Percentiles rank a stretch among this genome's conserved stretches.
phyloP scores from a whole-genome alignment of 2,329 filamentous ascomycete genomes.

The Clarireedia hainanense region DNA sequence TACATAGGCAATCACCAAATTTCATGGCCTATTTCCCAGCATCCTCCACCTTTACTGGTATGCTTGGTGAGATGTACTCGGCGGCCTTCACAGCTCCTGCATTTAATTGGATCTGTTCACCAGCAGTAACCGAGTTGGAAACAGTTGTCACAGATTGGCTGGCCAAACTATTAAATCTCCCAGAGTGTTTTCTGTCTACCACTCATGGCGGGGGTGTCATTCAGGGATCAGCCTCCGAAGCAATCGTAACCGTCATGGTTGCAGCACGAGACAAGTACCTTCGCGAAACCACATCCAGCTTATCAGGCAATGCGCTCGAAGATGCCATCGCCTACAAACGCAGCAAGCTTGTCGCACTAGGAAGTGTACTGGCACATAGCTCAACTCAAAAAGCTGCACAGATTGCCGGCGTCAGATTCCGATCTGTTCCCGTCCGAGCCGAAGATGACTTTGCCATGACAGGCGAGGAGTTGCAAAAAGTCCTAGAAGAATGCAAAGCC shows the following conservation, averaged over 20 bases:
- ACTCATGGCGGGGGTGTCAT: slow-evolving; percentile 84
- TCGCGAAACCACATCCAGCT: slow-evolving; percentile 46
- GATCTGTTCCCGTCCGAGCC: slow-evolving; percentile 54
- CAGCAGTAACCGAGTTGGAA: slow-evolving; percentile 87
- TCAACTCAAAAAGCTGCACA: slow-evolving; percentile 81
- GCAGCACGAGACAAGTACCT: slow-evolving; percentile 78
- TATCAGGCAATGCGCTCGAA: slow-evolving; percentile 52
- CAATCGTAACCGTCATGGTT: slow-evolving; percentile 77
- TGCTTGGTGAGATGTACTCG: slow-evolving; percentile 88
- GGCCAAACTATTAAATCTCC: slow-evolving; percentile 65
- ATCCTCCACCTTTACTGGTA: slow-evolving; percentile 70
- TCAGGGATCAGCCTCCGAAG: slow-evolving; percentile 83
- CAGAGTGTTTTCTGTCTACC: slow-evolving; percentile 64
- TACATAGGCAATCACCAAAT: slow-evolving; percentile 66
- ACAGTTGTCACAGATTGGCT: slow-evolving; percentile 92
- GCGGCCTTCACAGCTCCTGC: slow-evolving; percentile 82
- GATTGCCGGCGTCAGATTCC: slow-evolving; percentile 78
- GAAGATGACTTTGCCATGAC: slow-evolving; percentile 64
- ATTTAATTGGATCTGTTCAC: slow-evolving; percentile 96
- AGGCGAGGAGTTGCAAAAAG: slow-evolving; percentile 49
- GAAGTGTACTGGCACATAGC: slow-evolving; percentile 72
- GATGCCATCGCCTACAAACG: slow-evolving; percentile 61
- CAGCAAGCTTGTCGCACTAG: slow-evolving; percentile 70
- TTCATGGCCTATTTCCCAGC: slow-evolving; percentile 97
- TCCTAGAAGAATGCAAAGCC: slow-evolving; percentile 56